Evolutionary conservation across 2,329 filamentous ascomycete genomes (phyloP).

Genomic region (Exophiala lecanii-corni): DNA sequence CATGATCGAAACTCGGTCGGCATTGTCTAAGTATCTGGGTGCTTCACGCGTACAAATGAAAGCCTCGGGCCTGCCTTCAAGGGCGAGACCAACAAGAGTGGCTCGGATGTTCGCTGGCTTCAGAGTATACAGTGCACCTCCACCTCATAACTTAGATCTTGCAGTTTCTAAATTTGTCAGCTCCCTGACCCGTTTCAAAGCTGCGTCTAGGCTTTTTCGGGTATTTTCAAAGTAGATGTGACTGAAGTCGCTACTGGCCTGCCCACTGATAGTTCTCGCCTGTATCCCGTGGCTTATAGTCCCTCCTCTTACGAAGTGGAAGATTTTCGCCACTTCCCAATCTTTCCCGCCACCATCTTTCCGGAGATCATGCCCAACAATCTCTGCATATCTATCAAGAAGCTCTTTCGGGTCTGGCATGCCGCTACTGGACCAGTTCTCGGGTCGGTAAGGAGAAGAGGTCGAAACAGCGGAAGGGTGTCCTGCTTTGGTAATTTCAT

Average conservation of each 20-base stretch:
- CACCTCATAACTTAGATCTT: not conserved
- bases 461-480: not conserved
- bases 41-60: too few relatives aligned
- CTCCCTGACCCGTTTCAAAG: slow-evolving; percentile 7
- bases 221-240: slow-evolving; percentile 20
- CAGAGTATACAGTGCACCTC: too few relatives aligned
- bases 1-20: too few relatives aligned
- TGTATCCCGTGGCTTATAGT: slow-evolving; percentile 23
- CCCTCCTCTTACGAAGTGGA: slow-evolving; percentile 14
- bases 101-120: too few relatives aligned
- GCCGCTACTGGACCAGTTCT: slow-evolving; percentile 11
- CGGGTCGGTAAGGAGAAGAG: slow-evolving; percentile 8
- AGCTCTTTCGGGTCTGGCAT: slow-evolving; percentile 16
- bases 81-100: too few relatives aligned
- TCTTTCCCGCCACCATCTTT: slow-evolving; percentile 13
- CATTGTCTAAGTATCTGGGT: too few relatives aligned
- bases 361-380: slow-evolving; percentile 15
- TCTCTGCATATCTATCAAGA: slow-evolving; percentile 12
- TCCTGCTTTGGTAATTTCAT: slow-evolving; percentile 3
- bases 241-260: slow-evolving; percentile 19
- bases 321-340: slow-evolving; percentile 19
- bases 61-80: too few relatives aligned
- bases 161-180: not conserved
- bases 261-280: slow-evolving; percentile 17
- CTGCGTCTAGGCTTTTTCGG: slow-evolving; percentile 13